Evolutionary conservation across 75 land plant species (phyloP), one percentile per base, ranked within the genome.

Genomic region (Ceratopteris richardii): DNA sequence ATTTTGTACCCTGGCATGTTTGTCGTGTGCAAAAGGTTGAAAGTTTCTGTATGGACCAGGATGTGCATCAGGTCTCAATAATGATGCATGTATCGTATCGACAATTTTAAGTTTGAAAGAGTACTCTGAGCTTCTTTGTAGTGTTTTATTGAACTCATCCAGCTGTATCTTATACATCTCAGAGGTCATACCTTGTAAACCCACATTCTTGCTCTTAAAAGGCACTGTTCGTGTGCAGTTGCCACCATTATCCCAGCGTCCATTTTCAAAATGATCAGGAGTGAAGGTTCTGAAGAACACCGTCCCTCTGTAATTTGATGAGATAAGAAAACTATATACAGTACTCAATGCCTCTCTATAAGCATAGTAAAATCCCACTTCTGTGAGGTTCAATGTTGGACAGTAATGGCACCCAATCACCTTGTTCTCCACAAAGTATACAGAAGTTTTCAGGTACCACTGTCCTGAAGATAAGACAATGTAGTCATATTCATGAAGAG

Each of bases 191-290:
- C 25, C 54, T 59, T 65, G 25, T 6, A 57, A 57, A 29, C 56
- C 74, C 26, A 74, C 0, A 18, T 54, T 56, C 30, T 54, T 54
- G 55, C 79, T 76, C 7, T 76, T 81, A 20, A 50, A 78, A 1
- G 98, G 98, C 0, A 23, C 51, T 21, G 75, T 83, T 43, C 81
- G 61, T 21, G 55, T 39, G 53, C 98, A 94, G 42, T 36, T 41
- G 30, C 98, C 98, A 11, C 98, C 98, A 42, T 31, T 79, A 41
- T 55, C 77, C 96, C 98, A 90, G 51, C 79, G 62, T 22, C 96
- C 98, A 51, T 74, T 71, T 71, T 94, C 96, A 66, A 94, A 94
- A 60, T 94, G 98, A 36, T 79, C 81, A 0, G 96, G 96, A 6
- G 98, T 78, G 30, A 80, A 77, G 21, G 96, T 86, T 39, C 96